Conservation (phyloP, 345 rosid species). For the Ricinus communis region DNA sequence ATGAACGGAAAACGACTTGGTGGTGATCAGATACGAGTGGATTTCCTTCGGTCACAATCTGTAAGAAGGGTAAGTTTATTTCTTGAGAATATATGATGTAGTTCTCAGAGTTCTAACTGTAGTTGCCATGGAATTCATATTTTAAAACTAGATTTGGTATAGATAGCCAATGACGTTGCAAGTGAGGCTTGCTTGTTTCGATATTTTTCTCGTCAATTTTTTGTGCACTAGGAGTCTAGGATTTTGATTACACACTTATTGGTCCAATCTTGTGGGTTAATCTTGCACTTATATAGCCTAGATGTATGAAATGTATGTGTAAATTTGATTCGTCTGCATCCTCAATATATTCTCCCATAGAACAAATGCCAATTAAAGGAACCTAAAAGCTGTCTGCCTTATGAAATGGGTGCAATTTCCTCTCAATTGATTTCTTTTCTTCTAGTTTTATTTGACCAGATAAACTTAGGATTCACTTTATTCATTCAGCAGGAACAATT, state of each 20-base stretch:
- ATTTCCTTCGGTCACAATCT: slow-evolving; percentile 74
- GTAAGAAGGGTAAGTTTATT: slow-evolving; percentile 65
- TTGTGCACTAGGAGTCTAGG: neutral
- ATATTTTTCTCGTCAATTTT: neutral
- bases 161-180: neutral
- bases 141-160: slow-evolving; percentile 7
- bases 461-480: neutral
- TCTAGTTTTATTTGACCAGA: neutral
- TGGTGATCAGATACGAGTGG: slow-evolving; percentile 83
- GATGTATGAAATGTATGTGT: neutral
- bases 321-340: neutral
- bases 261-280: neutral
- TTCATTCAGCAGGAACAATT: slow-evolving; percentile 50
- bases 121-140: neutral
- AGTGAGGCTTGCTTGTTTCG: neutral
- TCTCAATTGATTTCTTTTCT: neutral
- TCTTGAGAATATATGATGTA: neutral
- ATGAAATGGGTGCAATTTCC: neutral
- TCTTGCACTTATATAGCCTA: neutral
- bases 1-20: slow-evolving; percentile 78
- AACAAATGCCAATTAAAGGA: neutral
- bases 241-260: neutral
- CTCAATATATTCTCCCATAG: neutral
- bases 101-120: neutral
- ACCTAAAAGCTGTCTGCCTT: neutral